Evolutionary conservation across 495 filamentous ascomycete genomes (phyloP), one percentile per base, ranked within the genome.

Genomic region (Xylaria castorea): DNA sequence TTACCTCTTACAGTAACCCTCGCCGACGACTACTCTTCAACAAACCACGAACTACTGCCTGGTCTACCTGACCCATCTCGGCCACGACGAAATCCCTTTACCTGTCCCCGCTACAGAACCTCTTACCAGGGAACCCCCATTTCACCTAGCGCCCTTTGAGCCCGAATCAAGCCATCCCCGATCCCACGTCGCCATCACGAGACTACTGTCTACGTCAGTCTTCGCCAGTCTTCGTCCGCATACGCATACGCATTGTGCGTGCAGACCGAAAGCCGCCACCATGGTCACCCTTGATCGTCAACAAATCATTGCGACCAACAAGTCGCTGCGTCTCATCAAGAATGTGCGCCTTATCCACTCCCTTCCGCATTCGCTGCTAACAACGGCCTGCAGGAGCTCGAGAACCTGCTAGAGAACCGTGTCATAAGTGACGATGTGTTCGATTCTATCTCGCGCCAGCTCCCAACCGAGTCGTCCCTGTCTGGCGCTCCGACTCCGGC

Each of bases 321-420:
- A 94, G 84, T 95, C 94, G 75, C 88, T 97, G 69, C 90, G 94
- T 66, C 91, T 87, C 61, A 93, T 97, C 85, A 94, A 93, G 82
- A 92, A 91, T 77, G 94, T 94, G 85, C 81, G 88, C 16, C 16
- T 27, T 44, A 18, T 9, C 30, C 25, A 22, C 18, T 46, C 62
- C 8, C 40, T 27, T 66, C 51, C 68, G 48, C 74, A 25, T 55
- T 53, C 57, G 30, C 9, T 36, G 42, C 57, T 68, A 34, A 68
- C 50, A 40, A n/a, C 22, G 53, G 34, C 53, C 38, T 57, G 25
- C 71, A 97, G 95, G 96, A 99, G 82, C 93, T 99, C 68, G 95
- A 97, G 78, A 92, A 91, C 73, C 92, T 99, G 68, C 87, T 91
- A 72, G 94, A 97, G 77, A 86, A 91, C 70, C 87, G 89, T 62